Percentiles rank a stretch among this genome's conserved stretches.
phyloP scores from a whole-genome alignment of 345 rosid species.

The Carallia pectinifolia region DNA sequence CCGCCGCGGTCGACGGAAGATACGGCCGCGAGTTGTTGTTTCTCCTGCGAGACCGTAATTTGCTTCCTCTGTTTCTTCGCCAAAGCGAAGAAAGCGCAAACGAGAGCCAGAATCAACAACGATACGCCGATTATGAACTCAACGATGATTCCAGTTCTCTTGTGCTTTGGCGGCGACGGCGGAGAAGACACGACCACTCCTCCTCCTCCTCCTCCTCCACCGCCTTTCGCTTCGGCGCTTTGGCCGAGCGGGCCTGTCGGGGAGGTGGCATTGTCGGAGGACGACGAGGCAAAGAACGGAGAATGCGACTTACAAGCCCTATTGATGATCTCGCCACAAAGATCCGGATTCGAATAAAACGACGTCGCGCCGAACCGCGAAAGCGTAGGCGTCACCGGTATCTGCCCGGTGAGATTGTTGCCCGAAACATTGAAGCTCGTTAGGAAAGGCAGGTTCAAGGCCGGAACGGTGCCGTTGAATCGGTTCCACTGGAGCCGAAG shows the following conservation, averaged over 20 bases:
- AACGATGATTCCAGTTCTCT: constrained; percentile 30
- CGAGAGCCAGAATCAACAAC: neutral
- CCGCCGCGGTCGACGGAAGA: neutral
- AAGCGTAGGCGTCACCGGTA: constrained; percentile 67
- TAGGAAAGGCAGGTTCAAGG: constrained; percentile 66
- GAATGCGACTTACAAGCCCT: constrained; percentile 52
- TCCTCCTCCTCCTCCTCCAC: constrained; percentile 31
- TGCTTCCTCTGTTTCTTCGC: neutral
- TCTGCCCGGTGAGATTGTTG: constrained; percentile 66
- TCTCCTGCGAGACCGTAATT: neutral
- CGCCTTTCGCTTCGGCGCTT: constrained; percentile 52
- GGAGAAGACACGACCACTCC: constrained; percentile 34
- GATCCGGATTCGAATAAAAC: constrained; percentile 57
- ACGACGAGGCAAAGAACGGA: constrained; percentile 57
- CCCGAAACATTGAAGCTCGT: constrained; percentile 60
- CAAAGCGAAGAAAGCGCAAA: neutral
- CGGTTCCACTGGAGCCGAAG: constrained; percentile 63
- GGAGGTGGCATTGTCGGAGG: constrained; percentile 33
- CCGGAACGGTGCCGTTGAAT: constrained; percentile 66
- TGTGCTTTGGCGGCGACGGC: constrained; percentile 38
- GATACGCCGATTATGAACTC: neutral
- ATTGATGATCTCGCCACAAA: constrained; percentile 79
- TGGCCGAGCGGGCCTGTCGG: constrained; percentile 55
- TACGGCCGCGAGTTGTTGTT: neutral
- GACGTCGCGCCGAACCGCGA: constrained; percentile 58